Evolutionary conservation across 345 rosid genomes (phyloP).

Genomic region (Durio zibethinus): DNA sequence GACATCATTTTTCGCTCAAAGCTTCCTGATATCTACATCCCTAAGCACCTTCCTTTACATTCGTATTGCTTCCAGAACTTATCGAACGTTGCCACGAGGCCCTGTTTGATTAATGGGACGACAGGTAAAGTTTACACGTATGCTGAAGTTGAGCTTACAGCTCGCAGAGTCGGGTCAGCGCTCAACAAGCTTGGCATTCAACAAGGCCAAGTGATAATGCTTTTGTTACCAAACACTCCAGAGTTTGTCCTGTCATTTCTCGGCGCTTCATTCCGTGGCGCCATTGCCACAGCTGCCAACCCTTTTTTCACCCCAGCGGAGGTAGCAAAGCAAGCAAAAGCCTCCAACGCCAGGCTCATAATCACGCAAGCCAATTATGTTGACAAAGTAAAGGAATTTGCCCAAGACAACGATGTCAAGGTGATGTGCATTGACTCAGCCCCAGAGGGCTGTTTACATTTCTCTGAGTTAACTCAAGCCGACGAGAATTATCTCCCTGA

Average conservation of each 20-base stretch:
- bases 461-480: constrained; percentile 49
- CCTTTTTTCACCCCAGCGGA: constrained; percentile 79
- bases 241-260: constrained; percentile 77
- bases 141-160: constrained; percentile 60
- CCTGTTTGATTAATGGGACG: constrained; percentile 70
- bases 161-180: constrained; percentile 61
- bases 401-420: constrained; percentile 27
- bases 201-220: constrained; percentile 71
- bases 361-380: constrained; percentile 53
- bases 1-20: constrained; percentile 71
- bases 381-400: constrained; percentile 50
- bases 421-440: constrained; percentile 42
- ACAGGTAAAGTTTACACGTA: constrained; percentile 59
- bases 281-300: constrained; percentile 68
- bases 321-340: constrained; percentile 60
- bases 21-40: constrained; percentile 72
- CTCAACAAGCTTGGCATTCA: constrained; percentile 49
- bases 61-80: constrained; percentile 61
- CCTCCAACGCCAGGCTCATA: constrained; percentile 51
- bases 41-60: constrained; percentile 72
- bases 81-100: constrained; percentile 36
- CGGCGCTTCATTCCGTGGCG: constrained; percentile 71
- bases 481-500: constrained; percentile 39
- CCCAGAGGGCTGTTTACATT: constrained; percentile 52
- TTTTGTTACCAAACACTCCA: constrained; percentile 59